Base-by-base conservation (phyloP, 495 filamentous ascomycete genomes). In the Podospora conica region DNA sequence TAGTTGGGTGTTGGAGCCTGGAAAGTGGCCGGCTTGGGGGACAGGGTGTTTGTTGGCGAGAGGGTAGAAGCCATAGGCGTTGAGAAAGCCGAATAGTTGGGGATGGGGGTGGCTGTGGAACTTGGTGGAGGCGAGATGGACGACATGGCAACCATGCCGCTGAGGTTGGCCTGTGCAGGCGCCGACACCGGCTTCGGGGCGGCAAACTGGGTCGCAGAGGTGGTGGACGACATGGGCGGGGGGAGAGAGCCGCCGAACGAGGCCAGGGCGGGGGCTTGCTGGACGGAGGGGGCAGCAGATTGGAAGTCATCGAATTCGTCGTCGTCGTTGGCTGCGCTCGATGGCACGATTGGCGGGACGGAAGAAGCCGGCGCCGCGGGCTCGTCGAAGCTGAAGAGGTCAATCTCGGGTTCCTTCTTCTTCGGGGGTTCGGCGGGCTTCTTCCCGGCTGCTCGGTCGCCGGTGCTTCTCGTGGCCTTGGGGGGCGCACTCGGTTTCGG, bases 281-380 rank as follows among this genome's bases (percentile, higher is more conserved):
- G 71, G 10, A 79, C 71, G 23, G 84, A 79, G 20, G 92, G 87
- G 5, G 90, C 82, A 18, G 96, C 95, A n/a, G 92, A 93, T 76
- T 96, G 92, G 84, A 98, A 98, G 74, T 98, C 96, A 74, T 98
- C 95, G 70, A 98, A 98, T 60, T 98, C 96, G 70, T 98, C 95
- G 69, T 98, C 94, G 66, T 96, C 93, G 29, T 78, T 74, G 40
- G 66, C 69, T 22, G 58, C 60, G 29, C 71, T 75, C 29, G 90
- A 76, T 48, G 87, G 81, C 53, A 83, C 86, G 62, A 90, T 78
- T 22, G 80, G 77, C 6, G 86, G 82, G 9, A 80, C 65, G 10
- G 85, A 78, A 53, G 83, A 74, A 60, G 78, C 68, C 27, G 70
- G 57, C 3, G 76, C 74, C 8, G 67, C 75, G 18, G 83, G 77